Base-by-base conservation (phyloP, 2,329 filamentous ascomycete genomes). In the Uncinocarpus reesii region DNA sequence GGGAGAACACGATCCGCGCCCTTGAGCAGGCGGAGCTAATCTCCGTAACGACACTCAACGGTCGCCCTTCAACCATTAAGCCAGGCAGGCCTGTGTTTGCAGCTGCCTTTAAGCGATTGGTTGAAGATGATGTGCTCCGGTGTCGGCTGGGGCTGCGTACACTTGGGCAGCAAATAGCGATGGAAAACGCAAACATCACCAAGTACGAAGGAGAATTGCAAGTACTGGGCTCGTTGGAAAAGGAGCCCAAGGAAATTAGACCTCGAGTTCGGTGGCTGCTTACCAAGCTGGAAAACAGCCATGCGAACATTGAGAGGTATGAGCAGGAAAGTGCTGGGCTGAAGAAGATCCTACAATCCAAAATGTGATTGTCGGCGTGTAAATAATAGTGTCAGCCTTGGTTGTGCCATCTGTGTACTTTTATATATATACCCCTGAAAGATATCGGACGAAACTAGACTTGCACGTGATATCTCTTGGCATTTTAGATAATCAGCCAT, bases 1-100 rank as follows among this genome's bases (percentile, higher is more conserved):
- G 84, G 50, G 88, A 95, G 57, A 71, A 74, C 0, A 84, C 84
- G 0, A 74, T 98, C 10, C 84, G 87, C 51, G 81, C 81, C 0
- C 79, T 98, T 1, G 83, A 89, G 45, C 83, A 87, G 59, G 81
- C 85, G 0, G 92, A 96, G 63, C 78, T 96, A 26, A 88, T 98
- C 60, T 78, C 80, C 1, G 80, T 96, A 44, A 76, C 77, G 21
- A 79, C 79, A 3, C 70, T 75, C 42, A 83, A 84, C 38, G 90
- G 92, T 0, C 81, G 88, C 0, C 90, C 92, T 0, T 79, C 81
- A 49, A 73, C 73, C 26, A 84, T 96, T 63, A 81, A 76, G 47
- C 83, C 87, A 0, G 88, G 88, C 18, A 87, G 86, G 60, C 89
- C 90, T 0, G 83, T 96, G 21, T 93, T 90, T 65, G 79, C 81